Base-by-base conservation (phyloP, 2,329 filamentous ascomycete species). In the Colletotrichum liriopes region DNA sequence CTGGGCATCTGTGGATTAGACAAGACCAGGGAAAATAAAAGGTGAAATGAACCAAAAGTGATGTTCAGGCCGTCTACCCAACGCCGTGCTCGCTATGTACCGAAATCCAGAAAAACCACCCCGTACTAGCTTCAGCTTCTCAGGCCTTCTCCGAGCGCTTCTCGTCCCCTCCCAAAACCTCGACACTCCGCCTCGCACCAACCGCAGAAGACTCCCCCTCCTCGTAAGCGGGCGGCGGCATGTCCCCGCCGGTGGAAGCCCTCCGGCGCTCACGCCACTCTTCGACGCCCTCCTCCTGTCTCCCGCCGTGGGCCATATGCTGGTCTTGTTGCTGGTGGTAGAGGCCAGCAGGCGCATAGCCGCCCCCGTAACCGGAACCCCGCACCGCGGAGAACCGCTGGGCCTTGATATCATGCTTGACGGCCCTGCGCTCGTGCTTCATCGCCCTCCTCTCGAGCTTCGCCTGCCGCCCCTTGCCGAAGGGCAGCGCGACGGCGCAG, bases 1-100 rank as follows among this genome's bases (percentile, higher is more conserved):
- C 67, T 43, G 61, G 54, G 67, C 67, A 71, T 72, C 20, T 59
- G 71, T 58, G 71, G 51, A 73, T 35, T 71, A 67, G 67, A 73
- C 49, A 60, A 69, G 63, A 47, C 41, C 47, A 59, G 39, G 62
- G 55, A 59, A 35, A 52, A 62, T 55, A 6, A 61, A 49, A 61
- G 32, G 52, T 58, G 47, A 71, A 66, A 67, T 63, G 67, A 65
- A 70, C 20, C 59, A 47, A 45, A 45, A 8, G 11, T 26, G 5
- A n/a, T 18, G 45, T 23, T 26, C 23, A 18, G 26, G 9, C 39
- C 18, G n/a, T 62, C 61, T 72, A 62, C 43, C 18, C 51, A 60
- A 73, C 67, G 56, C 67, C 61, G 18, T 51, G 58, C 67, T 55
- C 35, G 67, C 67, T 72, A 47, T n/a, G 16, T 20, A 45, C 12